Base-by-base conservation (phyloP, 805 yeast genomes). In the Metschnikowia shivogae region DNA sequence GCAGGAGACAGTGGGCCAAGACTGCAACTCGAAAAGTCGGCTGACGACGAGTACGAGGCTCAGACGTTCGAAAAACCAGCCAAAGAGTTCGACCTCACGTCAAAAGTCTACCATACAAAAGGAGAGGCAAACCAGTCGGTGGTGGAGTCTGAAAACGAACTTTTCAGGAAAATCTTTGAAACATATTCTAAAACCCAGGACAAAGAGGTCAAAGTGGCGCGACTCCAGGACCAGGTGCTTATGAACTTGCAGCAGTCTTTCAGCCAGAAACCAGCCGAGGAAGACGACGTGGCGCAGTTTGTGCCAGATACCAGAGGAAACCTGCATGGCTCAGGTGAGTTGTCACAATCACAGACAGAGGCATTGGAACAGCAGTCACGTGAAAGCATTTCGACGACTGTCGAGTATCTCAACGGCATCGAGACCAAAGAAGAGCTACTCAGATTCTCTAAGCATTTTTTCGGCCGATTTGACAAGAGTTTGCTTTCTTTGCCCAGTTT, bases 371-470 rank as follows among this genome's bases (percentile, higher is more conserved):
- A 13, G 10, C 35, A 30, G 22, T 31, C 42, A 4, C 22, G 22
- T 8, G 42, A 39, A 17, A 39, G 42, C 22, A 20, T 39, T n/a
- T 32, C 6, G 59, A 63, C n/a, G 8, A 61, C 67, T 0, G 30
- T 61, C 3, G 50, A 50, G 2, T 46, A 63, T 43, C 57, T 66
- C 10, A 43, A 42, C 17, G 40, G 42, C 1, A 39, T 62, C 12
- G 42, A 37, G 1, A 39, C 54, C 8, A 42, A 45, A 19, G 28
- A 38, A 5, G 56, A 50, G 10, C 39, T 60, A 17, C 52, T 59
- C 9, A 54, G 33, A 11, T 62, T 57, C 33, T 51, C 61, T 14
- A 37, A 49, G 7, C 29, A 29, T 19, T 40, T 58, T 10, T 43
- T 60, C 13, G 20, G 24, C 3, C 41, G 54, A 13, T 58, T 44